Evolutionary conservation across 2,329 filamentous ascomycete genomes (phyloP).

Genomic region (Arthrinium phaeospermum): DNA sequence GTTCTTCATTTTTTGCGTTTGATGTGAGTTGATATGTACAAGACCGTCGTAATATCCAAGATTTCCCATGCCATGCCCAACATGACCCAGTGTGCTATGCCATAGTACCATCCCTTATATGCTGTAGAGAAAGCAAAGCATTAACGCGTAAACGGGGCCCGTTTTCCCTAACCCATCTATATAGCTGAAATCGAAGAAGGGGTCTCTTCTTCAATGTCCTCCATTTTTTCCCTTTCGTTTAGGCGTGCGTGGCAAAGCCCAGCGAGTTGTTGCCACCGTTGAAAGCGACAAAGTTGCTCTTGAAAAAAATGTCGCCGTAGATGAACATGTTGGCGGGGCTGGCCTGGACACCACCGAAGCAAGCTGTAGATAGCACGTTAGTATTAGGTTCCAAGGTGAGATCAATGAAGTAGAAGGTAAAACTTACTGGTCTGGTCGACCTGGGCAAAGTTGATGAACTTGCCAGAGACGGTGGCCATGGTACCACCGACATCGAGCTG

Average conservation of each 20-base stretch:
- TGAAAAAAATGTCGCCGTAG: slow-evolving; percentile 67
- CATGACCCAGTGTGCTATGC: slow-evolving; percentile 1
- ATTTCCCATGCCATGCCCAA: background rate
- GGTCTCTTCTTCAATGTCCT: background rate
- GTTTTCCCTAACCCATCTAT: background rate
- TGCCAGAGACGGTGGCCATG: slow-evolving; percentile 61
- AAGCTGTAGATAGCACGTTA: slow-evolving; percentile 45
- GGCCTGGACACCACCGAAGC: slow-evolving; percentile 72
- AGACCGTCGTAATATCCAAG: background rate
- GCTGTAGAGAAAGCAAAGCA: background rate
- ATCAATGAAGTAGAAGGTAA: slow-evolving; percentile 7
- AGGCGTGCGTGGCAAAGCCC: slow-evolving; percentile 48
- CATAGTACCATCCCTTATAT: background rate
- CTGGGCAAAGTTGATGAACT: slow-evolving; percentile 58
- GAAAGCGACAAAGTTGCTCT: slow-evolving; percentile 64
- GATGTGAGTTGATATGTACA: slow-evolving; percentile 2
- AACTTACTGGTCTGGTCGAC: slow-evolving; percentile 58
- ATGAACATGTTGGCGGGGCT: slow-evolving; percentile 63
- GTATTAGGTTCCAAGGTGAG: slow-evolving; percentile 12
- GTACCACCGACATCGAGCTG: slow-evolving; percentile 61
- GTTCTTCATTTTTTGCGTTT: background rate
- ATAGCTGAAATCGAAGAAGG: background rate
- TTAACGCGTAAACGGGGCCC: background rate
- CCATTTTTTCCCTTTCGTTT: background rate
- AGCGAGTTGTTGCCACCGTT: slow-evolving; percentile 60